Percentiles rank a stretch among this genome's conserved stretches.
Conservation (phyloP, 1,139 yeast species). For the Zygoascus meyerae region DNA sequence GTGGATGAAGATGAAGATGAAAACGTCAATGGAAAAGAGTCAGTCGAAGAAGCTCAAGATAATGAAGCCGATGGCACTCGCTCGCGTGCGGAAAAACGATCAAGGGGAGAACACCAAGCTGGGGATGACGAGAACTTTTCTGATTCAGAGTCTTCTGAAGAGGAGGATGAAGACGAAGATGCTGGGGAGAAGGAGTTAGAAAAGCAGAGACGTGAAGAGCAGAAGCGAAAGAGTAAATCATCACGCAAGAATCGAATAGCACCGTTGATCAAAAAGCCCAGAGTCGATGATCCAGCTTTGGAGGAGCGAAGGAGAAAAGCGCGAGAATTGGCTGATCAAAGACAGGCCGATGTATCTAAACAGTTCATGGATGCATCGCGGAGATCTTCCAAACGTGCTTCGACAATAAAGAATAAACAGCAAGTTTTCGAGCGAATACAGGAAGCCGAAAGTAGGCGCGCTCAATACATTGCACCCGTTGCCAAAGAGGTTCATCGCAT, state of each 20-base stretch:
- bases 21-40: constrained; percentile 8
- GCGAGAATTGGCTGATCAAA: constrained; percentile 5
- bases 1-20: constrained; percentile 17
- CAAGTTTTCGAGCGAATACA: constrained; percentile 70
- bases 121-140: constrained; percentile 31
- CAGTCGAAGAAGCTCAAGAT: constrained; percentile 13
- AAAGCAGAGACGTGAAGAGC: constrained; percentile 27
- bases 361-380: constrained; percentile 53
- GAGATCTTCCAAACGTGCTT: constrained; percentile 70
- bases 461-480: constrained; percentile 38
- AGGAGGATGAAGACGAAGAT: constrained; percentile 28
- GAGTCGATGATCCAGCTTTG: constrained; percentile 13
- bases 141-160: constrained; percentile 25
- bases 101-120: constrained; percentile 3
- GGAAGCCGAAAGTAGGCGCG: constrained; percentile 64
- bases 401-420: constrained; percentile 74
- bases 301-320: constrained; percentile 16
- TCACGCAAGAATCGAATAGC: constrained; percentile 9
- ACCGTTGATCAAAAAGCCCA: constrained; percentile 10
- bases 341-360: constrained; percentile 14
- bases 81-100: constrained; percentile 1
- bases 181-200: constrained; percentile 34
- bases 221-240: constrained; percentile 14
- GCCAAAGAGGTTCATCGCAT: constrained; percentile 36
- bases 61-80: constrained; percentile 9